Conservation (phyloP, 2,329 filamentous ascomycete genomes). For the Coleophoma eucalyptorum region DNA sequence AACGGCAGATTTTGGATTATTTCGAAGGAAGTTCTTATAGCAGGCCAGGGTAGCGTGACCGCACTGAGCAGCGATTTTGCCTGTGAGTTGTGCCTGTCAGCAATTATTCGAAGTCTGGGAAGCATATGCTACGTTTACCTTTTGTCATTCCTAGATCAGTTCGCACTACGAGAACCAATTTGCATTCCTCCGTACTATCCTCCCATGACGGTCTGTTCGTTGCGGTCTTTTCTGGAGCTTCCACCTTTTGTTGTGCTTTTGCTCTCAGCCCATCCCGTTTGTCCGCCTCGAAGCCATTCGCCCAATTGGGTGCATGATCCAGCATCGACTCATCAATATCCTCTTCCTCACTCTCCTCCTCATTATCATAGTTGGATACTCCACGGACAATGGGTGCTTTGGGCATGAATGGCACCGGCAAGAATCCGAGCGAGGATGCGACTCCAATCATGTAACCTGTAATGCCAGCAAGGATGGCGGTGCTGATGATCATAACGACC, state of each 20-base stretch:
- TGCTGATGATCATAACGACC: conserved; percentile 61
- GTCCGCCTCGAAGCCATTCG: conserved; percentile 58
- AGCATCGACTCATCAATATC: conserved; percentile 56
- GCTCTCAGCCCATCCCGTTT: conserved; percentile 49
- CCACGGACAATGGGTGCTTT: conserved; percentile 31
- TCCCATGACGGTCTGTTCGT: conserved; percentile 26
- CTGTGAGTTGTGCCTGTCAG: conserved; percentile 40
- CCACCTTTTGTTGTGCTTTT: conserved; percentile 27
- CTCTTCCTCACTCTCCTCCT: conserved; percentile 65
- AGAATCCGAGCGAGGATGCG: conserved; percentile 67
- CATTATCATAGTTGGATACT: conserved; percentile 55
- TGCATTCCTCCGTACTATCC: conserved; percentile 73
- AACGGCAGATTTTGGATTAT: conserved; percentile 52
- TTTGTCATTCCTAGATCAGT: conserved; percentile 98
- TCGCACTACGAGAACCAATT: conserved; percentile 86
- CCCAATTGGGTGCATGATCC: conserved; percentile 66
- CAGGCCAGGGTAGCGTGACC: conserved; percentile 95
- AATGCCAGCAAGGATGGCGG: conserved; percentile 69
- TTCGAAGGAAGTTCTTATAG: conserved; percentile 76
- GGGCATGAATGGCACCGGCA: conserved; percentile 44
- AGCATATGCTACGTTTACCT: conserved; percentile 49
- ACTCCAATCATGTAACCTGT: conserved; percentile 80
- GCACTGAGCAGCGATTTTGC: conserved; percentile 95
- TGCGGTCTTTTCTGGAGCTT: conserved; percentile 41
- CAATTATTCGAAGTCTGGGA: conserved; percentile 2